Evolutionary conservation across 164 flowering plant genomes (phyloP).

Genomic region (Dillenia turbinata): DNA sequence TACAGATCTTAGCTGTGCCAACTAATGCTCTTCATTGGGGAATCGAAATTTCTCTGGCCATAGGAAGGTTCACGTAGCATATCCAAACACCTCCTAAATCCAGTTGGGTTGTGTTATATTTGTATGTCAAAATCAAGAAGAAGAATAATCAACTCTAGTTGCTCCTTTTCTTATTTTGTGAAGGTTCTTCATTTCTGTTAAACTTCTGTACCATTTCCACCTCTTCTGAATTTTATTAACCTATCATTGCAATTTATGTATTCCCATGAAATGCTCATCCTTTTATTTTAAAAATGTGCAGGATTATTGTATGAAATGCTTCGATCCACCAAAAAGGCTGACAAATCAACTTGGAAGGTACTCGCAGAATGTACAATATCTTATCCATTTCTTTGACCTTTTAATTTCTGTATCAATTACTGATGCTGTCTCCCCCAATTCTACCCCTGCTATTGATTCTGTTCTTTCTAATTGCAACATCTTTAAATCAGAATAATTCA

Average conservation of each 20-base stretch:
- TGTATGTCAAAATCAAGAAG: too few relatives aligned
- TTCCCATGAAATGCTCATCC: not conserved
- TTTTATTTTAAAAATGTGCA: slow-evolving; percentile 18
- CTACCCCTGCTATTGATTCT: too few relatives aligned
- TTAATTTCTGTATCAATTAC: not conserved
- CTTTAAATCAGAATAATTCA: not conserved
- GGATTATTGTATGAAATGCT: slow-evolving; percentile 94
- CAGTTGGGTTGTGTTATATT: too few relatives aligned
- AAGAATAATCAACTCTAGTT: not conserved
- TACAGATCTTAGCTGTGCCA: too few relatives aligned
- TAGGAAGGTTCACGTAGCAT: too few relatives aligned
- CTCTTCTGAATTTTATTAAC: slow-evolving; percentile 1
- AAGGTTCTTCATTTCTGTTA: not conserved
- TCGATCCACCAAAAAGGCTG: slow-evolving; percentile 70
- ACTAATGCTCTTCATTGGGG: too few relatives aligned
- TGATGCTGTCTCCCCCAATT: not conserved
- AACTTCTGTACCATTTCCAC: not conserved
- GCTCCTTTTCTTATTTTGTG: not conserved
- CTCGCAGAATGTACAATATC: not conserved
- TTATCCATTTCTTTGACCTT: not conserved
- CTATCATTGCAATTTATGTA: not conserved
- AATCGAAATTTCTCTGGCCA: too few relatives aligned
- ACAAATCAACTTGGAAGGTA: slow-evolving; percentile 97
- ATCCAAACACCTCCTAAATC: too few relatives aligned
- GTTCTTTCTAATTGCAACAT: not conserved